A percentile compares a stretch with the other conserved stretches of the same genome.
These are phyloP conservation scores for Colletotrichum agaves DNA, from an alignment of 2,329 filamentous ascomycete species.

Conservation along the genomic window DNA sequence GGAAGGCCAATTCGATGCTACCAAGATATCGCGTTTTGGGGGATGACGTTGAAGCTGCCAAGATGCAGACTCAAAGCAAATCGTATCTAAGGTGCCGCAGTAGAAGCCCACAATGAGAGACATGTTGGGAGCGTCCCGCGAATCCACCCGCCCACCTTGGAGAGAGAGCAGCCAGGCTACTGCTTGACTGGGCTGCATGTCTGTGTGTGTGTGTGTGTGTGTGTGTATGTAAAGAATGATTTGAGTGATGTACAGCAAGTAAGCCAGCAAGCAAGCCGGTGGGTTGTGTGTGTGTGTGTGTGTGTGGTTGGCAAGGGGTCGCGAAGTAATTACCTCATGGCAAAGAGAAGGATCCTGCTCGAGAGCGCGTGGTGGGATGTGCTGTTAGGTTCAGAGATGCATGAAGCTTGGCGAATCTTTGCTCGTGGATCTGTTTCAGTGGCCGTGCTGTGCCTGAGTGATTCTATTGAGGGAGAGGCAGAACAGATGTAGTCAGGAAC, in stretches of 20 bases:
- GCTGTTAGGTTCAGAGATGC: slow-evolving; percentile 23
- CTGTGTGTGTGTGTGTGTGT: background rate
- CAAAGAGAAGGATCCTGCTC: slow-evolving; percentile 18
- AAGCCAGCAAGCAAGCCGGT: background rate
- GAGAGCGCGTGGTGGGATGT: slow-evolving; percentile 2
- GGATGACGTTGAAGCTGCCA: slow-evolving; percentile 27
- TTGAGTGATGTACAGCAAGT: slow-evolving; percentile 18
- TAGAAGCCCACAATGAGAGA: slow-evolving; percentile 5
- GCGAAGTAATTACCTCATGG: slow-evolving; percentile 2
- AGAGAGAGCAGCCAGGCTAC: background rate
- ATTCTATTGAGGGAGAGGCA: background rate
- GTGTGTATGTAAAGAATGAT: slow-evolving; percentile 7
- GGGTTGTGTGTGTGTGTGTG: background rate
- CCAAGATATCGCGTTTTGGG: background rate
- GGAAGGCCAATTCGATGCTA: background rate
- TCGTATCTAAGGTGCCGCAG: slow-evolving; percentile 29
- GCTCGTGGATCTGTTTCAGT: slow-evolving; percentile 34
- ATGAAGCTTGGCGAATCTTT: slow-evolving; percentile 37
- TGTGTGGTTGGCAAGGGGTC: slow-evolving; percentile 14
- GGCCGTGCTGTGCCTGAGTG: slow-evolving; percentile 31
- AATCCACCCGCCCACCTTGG: slow-evolving; percentile 12
- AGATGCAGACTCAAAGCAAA: slow-evolving; percentile 26
- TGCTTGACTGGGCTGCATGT: background rate
- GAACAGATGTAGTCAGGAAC: slow-evolving; percentile 4
- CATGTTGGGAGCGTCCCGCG: slow-evolving; percentile 5